A percentile compares a stretch with the other conserved stretches of the same genome.
Conservation (phyloP, 2,329 filamentous ascomycete genomes). For the Penicillium frequentans region DNA sequence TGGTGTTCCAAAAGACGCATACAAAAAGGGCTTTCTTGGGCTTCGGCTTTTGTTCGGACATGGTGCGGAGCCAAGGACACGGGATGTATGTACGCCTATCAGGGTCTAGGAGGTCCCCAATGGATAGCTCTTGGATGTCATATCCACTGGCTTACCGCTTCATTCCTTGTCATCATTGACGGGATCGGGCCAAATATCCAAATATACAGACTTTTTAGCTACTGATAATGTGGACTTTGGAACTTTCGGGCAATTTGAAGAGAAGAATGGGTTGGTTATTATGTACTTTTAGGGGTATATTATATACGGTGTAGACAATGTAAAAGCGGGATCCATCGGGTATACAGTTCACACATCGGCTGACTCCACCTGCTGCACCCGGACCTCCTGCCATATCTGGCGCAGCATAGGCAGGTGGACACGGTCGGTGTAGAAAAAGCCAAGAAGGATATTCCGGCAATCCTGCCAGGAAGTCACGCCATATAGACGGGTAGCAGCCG, state of each 20-base stretch:
- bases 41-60: background rate
- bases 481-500: conserved; percentile 26
- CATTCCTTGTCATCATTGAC: background rate
- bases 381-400: conserved; percentile 35
- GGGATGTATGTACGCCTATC: background rate
- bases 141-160: background rate
- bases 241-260: background rate
- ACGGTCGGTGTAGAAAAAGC: conserved; percentile 40
- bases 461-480: conserved; percentile 36
- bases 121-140: background rate
- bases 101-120: too few species aligned
- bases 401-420: conserved; percentile 31
- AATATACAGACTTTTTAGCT: background rate
- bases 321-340: background rate
- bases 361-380: conserved; percentile 17
- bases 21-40: background rate
- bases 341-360: conserved; percentile 8
- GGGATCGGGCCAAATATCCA: background rate
- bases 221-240: background rate
- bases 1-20: background rate
- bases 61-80: background rate
- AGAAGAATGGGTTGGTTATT: background rate
- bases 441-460: conserved; percentile 29
- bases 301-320: background rate
- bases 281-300: background rate